Evolutionary conservation across 129 eudicot genomes (phyloP).

Genomic region (Chrysanthemum lavandulifolium): DNA sequence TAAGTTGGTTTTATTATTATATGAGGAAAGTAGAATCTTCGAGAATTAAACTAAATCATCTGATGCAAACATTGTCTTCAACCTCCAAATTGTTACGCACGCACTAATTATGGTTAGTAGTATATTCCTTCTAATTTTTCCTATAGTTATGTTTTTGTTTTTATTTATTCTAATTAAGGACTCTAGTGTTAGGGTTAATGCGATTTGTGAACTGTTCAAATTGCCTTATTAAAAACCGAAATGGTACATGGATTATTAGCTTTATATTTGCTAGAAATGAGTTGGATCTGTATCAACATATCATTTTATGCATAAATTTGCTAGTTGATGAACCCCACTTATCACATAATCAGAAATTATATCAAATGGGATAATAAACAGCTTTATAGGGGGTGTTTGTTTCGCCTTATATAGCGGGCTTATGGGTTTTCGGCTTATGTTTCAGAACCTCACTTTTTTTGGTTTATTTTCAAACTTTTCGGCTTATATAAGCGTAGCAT

Average conservation of each 20-base stretch:
- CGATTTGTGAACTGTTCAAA: slow-evolving; percentile 8
- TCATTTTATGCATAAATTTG: neutral
- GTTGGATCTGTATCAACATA: too few relatives aligned
- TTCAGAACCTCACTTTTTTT: too few relatives aligned
- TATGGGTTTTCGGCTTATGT: too few relatives aligned
- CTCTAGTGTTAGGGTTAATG: slow-evolving; percentile 9
- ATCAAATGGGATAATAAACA: neutral
- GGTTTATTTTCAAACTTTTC: too few relatives aligned
- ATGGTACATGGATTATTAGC: too few relatives aligned
- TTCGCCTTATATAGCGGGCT: too few relatives aligned
- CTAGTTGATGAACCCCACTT: slow-evolving; percentile 5
- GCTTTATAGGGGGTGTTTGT: too few relatives aligned
- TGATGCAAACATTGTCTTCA: slow-evolving; percentile 32
- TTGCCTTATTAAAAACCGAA: slow-evolving; percentile 5
- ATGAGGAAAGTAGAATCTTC: slow-evolving; percentile 21
- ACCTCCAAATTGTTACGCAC: slow-evolving; percentile 5
- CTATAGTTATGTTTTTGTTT: neutral
- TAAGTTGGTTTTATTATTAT: too few relatives aligned
- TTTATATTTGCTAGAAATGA: too few relatives aligned
- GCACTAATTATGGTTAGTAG: slow-evolving; percentile 17
- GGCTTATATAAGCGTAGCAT: too few relatives aligned
- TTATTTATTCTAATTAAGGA: neutral
- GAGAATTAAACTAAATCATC: slow-evolving; percentile 14
- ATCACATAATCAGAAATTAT: neutral
- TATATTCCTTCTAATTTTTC: neutral